Conservation (phyloP, 768 basidiomycete genomes). For the Russula virescens region DNA sequence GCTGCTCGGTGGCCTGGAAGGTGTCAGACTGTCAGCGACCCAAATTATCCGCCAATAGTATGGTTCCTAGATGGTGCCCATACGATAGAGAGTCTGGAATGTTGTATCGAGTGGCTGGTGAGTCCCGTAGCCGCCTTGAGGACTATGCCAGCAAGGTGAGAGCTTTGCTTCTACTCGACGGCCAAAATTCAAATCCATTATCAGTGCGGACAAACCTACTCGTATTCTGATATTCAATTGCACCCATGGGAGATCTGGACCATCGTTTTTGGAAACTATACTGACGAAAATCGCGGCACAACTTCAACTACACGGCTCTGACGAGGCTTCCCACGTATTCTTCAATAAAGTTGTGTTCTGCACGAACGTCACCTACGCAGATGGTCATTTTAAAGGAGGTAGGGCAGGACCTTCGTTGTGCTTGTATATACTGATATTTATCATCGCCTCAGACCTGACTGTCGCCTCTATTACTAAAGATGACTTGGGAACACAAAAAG, state of each 20-base stretch:
- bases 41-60: slow-evolving; percentile 42
- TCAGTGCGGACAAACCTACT: slow-evolving; percentile 29
- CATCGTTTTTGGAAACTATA: slow-evolving; percentile 59
- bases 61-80: slow-evolving; percentile 98
- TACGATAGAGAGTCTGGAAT: slow-evolving; percentile 83
- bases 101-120: slow-evolving; percentile 86
- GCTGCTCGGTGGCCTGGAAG: slow-evolving; percentile 87
- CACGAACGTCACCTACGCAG: slow-evolving; percentile 89
- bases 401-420: slow-evolving; percentile 26
- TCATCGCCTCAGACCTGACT: slow-evolving; percentile 58
- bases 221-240: slow-evolving; percentile 92
- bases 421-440: slow-evolving; percentile 2
- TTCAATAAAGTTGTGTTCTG: slow-evolving; percentile 92
- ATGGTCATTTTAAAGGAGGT: slow-evolving; percentile 91
- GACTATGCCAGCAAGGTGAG: slow-evolving; percentile 20
- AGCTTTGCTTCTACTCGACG: background rate
- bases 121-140: slow-evolving; percentile 49
- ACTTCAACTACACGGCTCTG: slow-evolving; percentile 37
- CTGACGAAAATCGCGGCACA: slow-evolving; percentile 45
- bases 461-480: slow-evolving; percentile 56
- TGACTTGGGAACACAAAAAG: slow-evolving; percentile 71
- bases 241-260: slow-evolving; percentile 81
- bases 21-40: slow-evolving; percentile 79
- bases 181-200: background rate
- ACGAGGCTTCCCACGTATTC: slow-evolving; percentile 40